Percentiles rank a stretch among this genome's conserved stretches.
Conservation (phyloP, 345 rosid genomes). For the Raphanus sativus region DNA sequence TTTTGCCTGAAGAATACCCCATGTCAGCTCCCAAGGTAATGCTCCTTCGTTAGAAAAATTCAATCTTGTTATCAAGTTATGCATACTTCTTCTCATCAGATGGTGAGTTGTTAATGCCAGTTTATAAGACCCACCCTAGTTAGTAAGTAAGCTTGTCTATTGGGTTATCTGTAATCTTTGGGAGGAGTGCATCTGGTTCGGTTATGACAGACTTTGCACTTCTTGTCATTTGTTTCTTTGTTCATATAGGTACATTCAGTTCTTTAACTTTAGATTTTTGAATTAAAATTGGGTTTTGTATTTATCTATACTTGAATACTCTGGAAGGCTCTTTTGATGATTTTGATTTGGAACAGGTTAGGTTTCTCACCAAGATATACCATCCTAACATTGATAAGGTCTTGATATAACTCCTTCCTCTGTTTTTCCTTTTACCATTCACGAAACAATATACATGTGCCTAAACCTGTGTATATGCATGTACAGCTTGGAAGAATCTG, state of each 20-base stretch:
- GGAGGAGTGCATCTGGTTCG: background rate
- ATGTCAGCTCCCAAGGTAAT: conserved; percentile 99
- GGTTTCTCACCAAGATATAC: conserved; percentile 95
- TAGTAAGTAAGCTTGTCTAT: background rate
- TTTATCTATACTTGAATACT: background rate
- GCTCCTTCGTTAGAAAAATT: background rate
- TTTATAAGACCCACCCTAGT: conserved; percentile 1
- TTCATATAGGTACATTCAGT: background rate
- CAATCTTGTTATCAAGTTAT: background rate
- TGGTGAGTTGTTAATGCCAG: background rate
- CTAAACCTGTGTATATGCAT: background rate
- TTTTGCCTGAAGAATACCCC: conserved; percentile 99
- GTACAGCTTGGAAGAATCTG: conserved; percentile 80
- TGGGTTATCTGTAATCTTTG: conserved; percentile 1
- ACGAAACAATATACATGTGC: background rate
- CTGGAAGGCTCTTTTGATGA: background rate
- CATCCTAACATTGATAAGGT: conserved; percentile 99
- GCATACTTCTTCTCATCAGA: background rate
- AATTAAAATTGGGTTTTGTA: background rate
- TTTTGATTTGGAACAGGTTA: conserved; percentile 59
- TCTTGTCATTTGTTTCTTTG: conserved; percentile 5
- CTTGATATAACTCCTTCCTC: conserved; percentile 9
- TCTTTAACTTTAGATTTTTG: background rate
- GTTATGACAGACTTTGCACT: too few relatives aligned
- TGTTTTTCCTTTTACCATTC: background rate